Evolutionary conservation across 1,284 basidiomycete species (phyloP).

Genomic region (Schizophyllum commune): DNA sequence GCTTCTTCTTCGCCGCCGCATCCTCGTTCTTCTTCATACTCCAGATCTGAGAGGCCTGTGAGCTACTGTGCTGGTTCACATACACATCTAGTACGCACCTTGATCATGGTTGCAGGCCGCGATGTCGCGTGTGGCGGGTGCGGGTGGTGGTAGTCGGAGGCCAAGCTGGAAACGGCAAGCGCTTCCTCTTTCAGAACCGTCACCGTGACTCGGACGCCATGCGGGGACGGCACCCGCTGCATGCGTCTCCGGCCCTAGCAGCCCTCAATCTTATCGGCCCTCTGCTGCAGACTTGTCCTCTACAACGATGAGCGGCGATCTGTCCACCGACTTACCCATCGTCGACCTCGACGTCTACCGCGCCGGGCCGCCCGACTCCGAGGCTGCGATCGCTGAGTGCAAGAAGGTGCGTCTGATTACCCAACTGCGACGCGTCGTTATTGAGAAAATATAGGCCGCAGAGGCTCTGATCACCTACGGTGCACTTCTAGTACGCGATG

Average conservation of each 20-base stretch:
- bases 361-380: constrained; percentile 36
- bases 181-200: background rate
- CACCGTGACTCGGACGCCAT: background rate
- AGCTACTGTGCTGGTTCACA: constrained; percentile 1
- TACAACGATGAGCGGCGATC: background rate
- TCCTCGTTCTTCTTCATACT: constrained; percentile 97
- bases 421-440: constrained; percentile 7
- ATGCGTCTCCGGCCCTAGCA: background rate
- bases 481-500: constrained; percentile 77
- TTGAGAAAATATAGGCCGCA: constrained; percentile 45
- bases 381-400: constrained; percentile 51
- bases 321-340: constrained; percentile 49
- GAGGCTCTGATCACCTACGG: constrained; percentile 76
- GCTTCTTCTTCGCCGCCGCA: constrained; percentile 89
- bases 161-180: background rate
- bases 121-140: background rate
- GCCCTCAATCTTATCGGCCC: background rate
- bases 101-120: background rate
- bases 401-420: constrained; percentile 39
- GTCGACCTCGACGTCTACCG: constrained; percentile 76
- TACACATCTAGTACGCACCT: constrained; percentile 1
- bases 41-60: constrained; percentile 66
- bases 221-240: background rate
- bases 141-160: background rate
- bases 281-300: background rate